These are phyloP conservation scores for Solanum sparsipilum DNA, from an alignment of 257 asterid genomes.

Conservation along the genomic window DNA sequence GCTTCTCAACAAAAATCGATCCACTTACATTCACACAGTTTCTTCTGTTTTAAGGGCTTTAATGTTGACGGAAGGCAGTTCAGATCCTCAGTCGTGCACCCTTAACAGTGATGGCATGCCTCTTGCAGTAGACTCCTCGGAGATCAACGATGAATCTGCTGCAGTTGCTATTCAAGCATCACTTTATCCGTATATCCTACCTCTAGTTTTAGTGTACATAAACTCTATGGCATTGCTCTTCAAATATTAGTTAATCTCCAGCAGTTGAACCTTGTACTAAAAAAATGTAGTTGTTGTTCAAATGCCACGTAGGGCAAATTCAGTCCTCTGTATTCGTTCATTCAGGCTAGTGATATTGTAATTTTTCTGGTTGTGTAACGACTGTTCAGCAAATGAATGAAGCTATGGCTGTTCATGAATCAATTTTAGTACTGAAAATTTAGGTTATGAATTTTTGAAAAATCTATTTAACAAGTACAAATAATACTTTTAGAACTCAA, in stretches of 20 bases:
- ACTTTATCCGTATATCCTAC: slow-evolving; percentile 17
- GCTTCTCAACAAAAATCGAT: slow-evolving; percentile 76
- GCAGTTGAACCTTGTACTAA: slow-evolving; percentile 2
- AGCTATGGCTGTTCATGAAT: neutral
- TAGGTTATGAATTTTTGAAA: neutral
- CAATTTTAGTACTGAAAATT: neutral
- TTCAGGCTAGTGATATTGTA: slow-evolving; percentile 1
- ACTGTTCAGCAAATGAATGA: neutral
- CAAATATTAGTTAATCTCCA: slow-evolving; percentile 17
- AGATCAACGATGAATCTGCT: slow-evolving; percentile 49
- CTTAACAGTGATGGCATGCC: slow-evolving; percentile 84
- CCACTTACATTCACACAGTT: slow-evolving; percentile 61
- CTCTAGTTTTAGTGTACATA: slow-evolving; percentile 22
- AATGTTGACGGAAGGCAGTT: slow-evolving; percentile 42
- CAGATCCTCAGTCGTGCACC: slow-evolving; percentile 49
- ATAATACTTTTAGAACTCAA: no score
- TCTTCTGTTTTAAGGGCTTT: slow-evolving; percentile 81
- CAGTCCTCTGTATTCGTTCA: slow-evolving; percentile 8
- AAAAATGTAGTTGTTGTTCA: slow-evolving; percentile 6
- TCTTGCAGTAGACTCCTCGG: slow-evolving; percentile 83
- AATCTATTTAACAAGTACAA: neutral
- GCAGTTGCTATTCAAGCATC: slow-evolving; percentile 13
- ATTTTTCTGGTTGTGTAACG: neutral
- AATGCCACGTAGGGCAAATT: neutral
- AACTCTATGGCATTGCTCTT: slow-evolving; percentile 5